These are phyloP conservation scores for maize (Zea mays) DNA, from an alignment of 176 grass and related monocot species.

Conservation along the genomic window Zm-B73-REFERENCE-NAM-5.0 NC_050103.1:125690501-125691000, in stretches of 20 bases:
- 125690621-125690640: slow-evolving; percentile 6
- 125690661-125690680: background rate
- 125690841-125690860: background rate
- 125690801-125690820: background rate
- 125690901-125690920: background rate
- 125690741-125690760: background rate
- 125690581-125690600: background rate
- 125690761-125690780: background rate
- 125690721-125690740: background rate
- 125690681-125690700: background rate
- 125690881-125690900: background rate
- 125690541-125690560: background rate
- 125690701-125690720: background rate
- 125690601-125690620: background rate
- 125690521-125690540: background rate
- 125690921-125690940: background rate
- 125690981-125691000: background rate
- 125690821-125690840: background rate
- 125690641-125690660: no score
- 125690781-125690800: background rate
- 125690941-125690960: background rate
- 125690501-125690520: slow-evolving; percentile 17
- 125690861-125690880: background rate
- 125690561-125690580: background rate
- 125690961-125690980: background rate